Conservation (phyloP, 805 yeast species). For the Ogataea trehaloabstinens region DNA sequence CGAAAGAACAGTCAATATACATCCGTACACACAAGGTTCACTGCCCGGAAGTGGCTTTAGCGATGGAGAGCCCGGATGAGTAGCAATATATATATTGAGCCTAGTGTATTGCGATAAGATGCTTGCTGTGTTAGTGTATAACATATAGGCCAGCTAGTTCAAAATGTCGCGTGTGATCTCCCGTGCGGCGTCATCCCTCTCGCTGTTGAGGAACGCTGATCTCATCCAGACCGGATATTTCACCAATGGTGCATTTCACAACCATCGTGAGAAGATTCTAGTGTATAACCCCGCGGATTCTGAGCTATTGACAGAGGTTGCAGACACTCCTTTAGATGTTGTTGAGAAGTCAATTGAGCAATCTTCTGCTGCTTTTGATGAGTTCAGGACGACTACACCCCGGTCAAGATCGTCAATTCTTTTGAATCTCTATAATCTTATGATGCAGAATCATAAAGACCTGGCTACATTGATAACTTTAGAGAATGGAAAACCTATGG, state of each 20-base stretch:
- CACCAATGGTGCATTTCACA: constrained; percentile 64
- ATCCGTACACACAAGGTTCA: too few relatives aligned
- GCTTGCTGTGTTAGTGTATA: too few relatives aligned
- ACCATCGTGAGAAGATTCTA: constrained; percentile 25
- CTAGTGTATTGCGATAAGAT: too few relatives aligned
- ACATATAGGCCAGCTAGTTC: too few relatives aligned
- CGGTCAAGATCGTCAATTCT: constrained; percentile 56
- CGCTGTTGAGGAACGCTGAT: constrained; percentile 39
- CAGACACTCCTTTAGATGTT: constrained; percentile 48
- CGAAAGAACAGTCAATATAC: too few relatives aligned
- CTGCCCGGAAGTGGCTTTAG: too few relatives aligned
- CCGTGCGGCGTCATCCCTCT: too few relatives aligned
- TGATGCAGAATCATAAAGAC: constrained; percentile 57
- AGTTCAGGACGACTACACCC: constrained; percentile 48
- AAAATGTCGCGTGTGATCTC: too few relatives aligned
- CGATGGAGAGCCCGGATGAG: too few relatives aligned
- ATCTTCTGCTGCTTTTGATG: constrained; percentile 51
- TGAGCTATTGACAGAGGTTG: constrained; percentile 49
- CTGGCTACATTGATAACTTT: constrained; percentile 62
- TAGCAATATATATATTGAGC: too few relatives aligned
- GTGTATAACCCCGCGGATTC: constrained; percentile 64
- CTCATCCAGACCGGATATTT: constrained; percentile 58
- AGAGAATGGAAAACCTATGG: constrained; percentile 74
- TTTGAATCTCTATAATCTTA: constrained; percentile 47
- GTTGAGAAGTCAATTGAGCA: constrained; percentile 49